Base-by-base conservation (phyloP, 345 rosid species). In the Bruguiera gymnorhiza region DNA sequence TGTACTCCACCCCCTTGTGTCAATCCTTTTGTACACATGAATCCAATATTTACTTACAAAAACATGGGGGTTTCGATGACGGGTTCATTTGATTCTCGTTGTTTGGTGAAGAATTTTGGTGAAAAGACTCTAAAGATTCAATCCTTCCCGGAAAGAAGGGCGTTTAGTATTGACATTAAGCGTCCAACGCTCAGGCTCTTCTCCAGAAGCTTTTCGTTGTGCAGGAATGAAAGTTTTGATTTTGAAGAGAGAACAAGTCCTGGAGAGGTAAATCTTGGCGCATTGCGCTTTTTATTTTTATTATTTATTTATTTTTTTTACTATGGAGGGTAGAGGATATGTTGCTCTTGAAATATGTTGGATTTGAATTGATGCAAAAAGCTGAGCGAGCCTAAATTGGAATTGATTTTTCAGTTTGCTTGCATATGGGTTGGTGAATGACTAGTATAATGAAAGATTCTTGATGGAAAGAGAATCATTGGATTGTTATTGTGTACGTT, bases 181-280 rank as follows among this genome's bases (percentile, higher is more conserved):
- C 31, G 62, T 68, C 34, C 73, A 70, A 57, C 75, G 67, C 60
- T 63, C 51, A 72, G 50, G 72, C 54, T 70, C 62, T 62, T 21
- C 21, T 8, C 66, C 51, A 67, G 61, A 73, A 79, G 77, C 75
- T 24, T 70, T 69, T 60, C 77, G 8, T 54, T 74, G 15, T 79
- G 86, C 80, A 83, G 24, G 73, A 59, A 78, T 71, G 82, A 84
- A 69, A 60, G 68, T 24, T 73, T 75, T 59, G 94, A 79, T 32
- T 80, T 78, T 30, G 82, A 83, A 34, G 94, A 83, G 76, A 88
- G 98, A 84, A 82, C 83, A 61, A 91, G 98, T 80, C 96, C 97
- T 6, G 26, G 43, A 70, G 95, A 87, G 97, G 97, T 91, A 80
- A 66, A 7, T 27, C 46, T 34, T 29, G 61, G 13, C 46, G 27